Conservation (phyloP, 352 stramenopile genomes). For the Phytophthora agathidicida region DNA sequence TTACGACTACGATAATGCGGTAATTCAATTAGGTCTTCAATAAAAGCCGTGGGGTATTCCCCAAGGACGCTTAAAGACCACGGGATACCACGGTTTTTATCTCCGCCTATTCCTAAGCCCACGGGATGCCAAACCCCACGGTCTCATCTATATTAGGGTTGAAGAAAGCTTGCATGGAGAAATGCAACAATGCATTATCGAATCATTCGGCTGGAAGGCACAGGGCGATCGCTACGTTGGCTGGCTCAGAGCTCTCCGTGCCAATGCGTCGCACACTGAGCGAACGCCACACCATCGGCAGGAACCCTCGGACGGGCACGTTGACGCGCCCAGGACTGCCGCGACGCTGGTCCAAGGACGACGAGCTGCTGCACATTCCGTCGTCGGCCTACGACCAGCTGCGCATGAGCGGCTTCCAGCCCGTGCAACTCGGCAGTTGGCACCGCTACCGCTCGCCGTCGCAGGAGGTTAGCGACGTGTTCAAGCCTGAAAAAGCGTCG, state of each 20-base stretch:
- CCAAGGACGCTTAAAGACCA: too few species aligned
- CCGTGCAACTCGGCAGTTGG: conserved; percentile 72
- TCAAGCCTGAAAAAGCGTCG: conserved; percentile 43
- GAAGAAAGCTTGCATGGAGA: conserved; percentile 20
- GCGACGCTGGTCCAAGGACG: conserved; percentile 34
- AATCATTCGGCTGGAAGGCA: conserved; percentile 18
- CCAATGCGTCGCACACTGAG: conserved; percentile 30
- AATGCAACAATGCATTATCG: conserved; percentile 24
- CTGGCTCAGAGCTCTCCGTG: not conserved
- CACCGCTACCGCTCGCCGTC: conserved; percentile 64
- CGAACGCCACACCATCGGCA: conserved; percentile 12
- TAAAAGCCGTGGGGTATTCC: too few species aligned
- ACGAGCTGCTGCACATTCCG: conserved; percentile 28
- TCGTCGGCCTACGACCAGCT: conserved; percentile 40
- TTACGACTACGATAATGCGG: too few species aligned
- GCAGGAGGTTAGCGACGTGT: conserved; percentile 59
- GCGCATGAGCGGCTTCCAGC: conserved; percentile 52
- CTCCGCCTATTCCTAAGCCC: too few species aligned
- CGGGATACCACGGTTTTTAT: too few species aligned
- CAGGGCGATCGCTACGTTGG: not conserved
- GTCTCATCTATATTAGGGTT: too few species aligned
- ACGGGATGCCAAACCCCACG: too few species aligned
- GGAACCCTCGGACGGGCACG: conserved; percentile 13
- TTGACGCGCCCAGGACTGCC: conserved; percentile 11
- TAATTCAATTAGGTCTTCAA: too few species aligned